A percentile compares a stretch with the other conserved stretches of the same genome.
Evolutionary conservation across 1,139 yeast species (phyloP).

Genomic region (Yamadazyma oceani): DNA sequence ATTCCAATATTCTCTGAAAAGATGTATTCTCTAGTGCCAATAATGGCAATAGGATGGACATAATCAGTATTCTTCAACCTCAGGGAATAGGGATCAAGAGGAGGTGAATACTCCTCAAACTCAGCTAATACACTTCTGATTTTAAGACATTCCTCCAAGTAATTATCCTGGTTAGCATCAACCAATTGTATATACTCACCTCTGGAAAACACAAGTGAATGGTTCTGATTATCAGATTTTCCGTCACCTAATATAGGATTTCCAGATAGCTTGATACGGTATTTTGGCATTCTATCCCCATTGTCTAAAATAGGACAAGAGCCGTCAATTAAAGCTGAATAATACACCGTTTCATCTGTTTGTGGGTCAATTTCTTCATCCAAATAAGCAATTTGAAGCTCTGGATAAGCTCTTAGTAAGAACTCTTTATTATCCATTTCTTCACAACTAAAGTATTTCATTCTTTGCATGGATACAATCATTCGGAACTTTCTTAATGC

Average conservation of each 20-base stretch:
- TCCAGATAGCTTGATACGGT: conserved; percentile 48
- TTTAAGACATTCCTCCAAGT: conserved; percentile 54
- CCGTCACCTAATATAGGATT: conserved; percentile 60
- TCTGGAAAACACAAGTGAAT: conserved; percentile 47
- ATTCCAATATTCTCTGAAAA: conserved; percentile 56
- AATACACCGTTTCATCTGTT: conserved; percentile 26
- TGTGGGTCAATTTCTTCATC: conserved; percentile 33
- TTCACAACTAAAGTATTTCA: conserved; percentile 32
- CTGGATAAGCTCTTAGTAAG: conserved; percentile 44
- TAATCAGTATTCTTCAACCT: conserved; percentile 23
- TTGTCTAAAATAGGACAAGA: conserved; percentile 37
- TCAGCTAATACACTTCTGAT: conserved; percentile 52
- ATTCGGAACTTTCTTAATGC: conserved; percentile 50
- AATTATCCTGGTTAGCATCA: conserved; percentile 60
- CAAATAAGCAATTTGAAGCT: conserved; percentile 44
- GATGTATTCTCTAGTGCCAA: conserved; percentile 56
- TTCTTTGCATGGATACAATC: conserved; percentile 45
- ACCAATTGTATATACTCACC: conserved; percentile 56
- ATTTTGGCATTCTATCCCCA: conserved; percentile 42
- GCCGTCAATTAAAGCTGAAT: conserved; percentile 45
- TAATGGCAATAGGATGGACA: conserved; percentile 50
- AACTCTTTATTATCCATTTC: conserved; percentile 40
- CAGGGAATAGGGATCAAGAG: conserved; percentile 34
- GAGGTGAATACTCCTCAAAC: conserved; percentile 44
- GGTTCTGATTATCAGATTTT: conserved; percentile 57